Conservation (phyloP, 2,329 filamentous ascomycete genomes). For the Arthrobotrys musiformis region DNA sequence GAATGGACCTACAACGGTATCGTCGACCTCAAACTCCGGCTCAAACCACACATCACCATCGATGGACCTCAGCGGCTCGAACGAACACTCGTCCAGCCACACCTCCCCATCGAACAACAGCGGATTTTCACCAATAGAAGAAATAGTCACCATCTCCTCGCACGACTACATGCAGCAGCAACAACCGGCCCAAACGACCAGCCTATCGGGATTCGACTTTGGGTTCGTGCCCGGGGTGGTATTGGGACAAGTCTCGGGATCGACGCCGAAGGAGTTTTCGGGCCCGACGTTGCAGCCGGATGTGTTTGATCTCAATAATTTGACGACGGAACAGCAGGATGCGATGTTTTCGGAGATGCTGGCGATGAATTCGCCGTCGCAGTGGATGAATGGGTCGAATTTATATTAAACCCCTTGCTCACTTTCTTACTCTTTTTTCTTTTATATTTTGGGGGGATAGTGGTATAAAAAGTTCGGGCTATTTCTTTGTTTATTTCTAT, state of each 20-base stretch:
- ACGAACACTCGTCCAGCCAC: slow-evolving; percentile 38
- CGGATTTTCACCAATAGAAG: slow-evolving; percentile 44
- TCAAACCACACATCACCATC: slow-evolving; percentile 54
- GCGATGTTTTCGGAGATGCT: slow-evolving; percentile 54
- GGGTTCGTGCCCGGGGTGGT: slow-evolving; percentile 15
- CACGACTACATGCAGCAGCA: slow-evolving; percentile 39
- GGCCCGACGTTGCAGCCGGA: slow-evolving; percentile 28
- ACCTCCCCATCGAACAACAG: slow-evolving; percentile 48
- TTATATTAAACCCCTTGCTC: slow-evolving; percentile 5
- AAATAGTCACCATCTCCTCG: slow-evolving; percentile 39
- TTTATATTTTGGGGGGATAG: background rate
- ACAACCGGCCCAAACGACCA: slow-evolving; percentile 2
- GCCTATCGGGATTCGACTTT: slow-evolving; percentile 37
- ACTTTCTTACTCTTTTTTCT: background rate
- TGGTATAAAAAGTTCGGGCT: slow-evolving; percentile 1
- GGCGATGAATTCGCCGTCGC: slow-evolving; percentile 49
- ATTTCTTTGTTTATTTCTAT: background rate
- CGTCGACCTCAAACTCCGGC: slow-evolving; percentile 20
- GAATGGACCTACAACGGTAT: slow-evolving; percentile 13
- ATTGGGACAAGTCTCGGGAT: background rate
- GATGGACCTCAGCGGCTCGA: slow-evolving; percentile 35
- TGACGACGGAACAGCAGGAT: slow-evolving; percentile 46
- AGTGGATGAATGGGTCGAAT: slow-evolving; percentile 43
- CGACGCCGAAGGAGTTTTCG: slow-evolving; percentile 46
- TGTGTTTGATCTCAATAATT: slow-evolving; percentile 35